Evolutionary conservation across 805 yeast species (phyloP).

Genomic region (Nakazawaea wyomingensis): DNA sequence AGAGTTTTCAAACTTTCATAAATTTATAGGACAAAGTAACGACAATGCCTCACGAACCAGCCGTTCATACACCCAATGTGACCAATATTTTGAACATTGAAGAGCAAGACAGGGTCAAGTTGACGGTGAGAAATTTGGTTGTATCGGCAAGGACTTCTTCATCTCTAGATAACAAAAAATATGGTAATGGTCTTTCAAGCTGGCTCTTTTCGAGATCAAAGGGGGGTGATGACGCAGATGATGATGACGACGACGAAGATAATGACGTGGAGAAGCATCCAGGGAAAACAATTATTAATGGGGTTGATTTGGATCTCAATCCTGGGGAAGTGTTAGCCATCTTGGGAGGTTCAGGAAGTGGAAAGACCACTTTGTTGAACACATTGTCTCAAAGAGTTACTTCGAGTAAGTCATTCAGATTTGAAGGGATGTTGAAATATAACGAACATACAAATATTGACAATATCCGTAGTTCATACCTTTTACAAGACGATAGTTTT

Average conservation of each 20-base stretch:
- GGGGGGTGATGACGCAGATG: too few relatives aligned
- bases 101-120: not conserved
- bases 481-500: constrained; percentile 62
- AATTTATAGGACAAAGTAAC: too few relatives aligned
- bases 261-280: not conserved
- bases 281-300: constrained; percentile 28
- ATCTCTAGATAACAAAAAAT: not conserved
- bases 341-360: constrained; percentile 76
- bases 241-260: not conserved
- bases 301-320: constrained; percentile 46
- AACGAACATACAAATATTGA: constrained; percentile 17
- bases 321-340: constrained; percentile 62
- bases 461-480: constrained; percentile 39
- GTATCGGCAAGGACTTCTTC: not conserved
- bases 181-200: too few relatives aligned
- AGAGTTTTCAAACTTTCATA: too few relatives aligned
- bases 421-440: constrained; percentile 39
- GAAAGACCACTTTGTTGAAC: constrained; percentile 69
- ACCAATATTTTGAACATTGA: not conserved
- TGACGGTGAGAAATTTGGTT: not conserved
- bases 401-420: constrained; percentile 31
- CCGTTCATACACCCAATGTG: not conserved
- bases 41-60: too few relatives aligned
- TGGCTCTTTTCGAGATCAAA: too few relatives aligned
- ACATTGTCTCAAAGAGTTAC: constrained; percentile 47